Base-by-base conservation (phyloP, 1,139 yeast species). In the Pichia inconspicua region DNA sequence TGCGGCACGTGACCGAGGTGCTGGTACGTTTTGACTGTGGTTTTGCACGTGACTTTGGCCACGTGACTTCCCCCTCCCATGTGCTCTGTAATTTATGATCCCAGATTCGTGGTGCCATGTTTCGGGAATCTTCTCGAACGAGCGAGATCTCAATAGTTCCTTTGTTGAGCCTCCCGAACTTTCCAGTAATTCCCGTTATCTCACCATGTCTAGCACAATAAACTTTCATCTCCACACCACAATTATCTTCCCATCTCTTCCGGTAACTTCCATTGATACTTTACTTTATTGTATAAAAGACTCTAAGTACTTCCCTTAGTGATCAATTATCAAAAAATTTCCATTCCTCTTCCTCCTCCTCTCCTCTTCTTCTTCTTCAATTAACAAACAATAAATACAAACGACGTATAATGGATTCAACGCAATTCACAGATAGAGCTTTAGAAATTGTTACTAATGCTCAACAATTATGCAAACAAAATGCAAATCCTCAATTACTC, bases 351-450 rank as follows among this genome's bases (percentile, higher is more conserved):
- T 28, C 30, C 30, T 28, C 12, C 9, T 12, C 12, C 34, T 30
- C 34, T 10, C n/a, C 14, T 11, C 34, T 14, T 30, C 12, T 30
- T 6, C 12, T 30, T 30, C 5, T 30, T 30, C n/a, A 30, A 11
- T 12, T 11, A 12, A 30, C 34, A 30, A 30, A 30, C 34, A 30
- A 12, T 10, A 15, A 30, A 30, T 12, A 14, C n/a, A 30, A 10
- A 30, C n/a, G 12, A 30, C 4, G 4, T 10, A 28, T 28, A 28
- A 65, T 65, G 69, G 69, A 65, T 54, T 60, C 84, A 65, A 72
- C 89, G 49, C 86, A 83, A 72, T 84, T 88, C 59, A 92, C 99
- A 53, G 97, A 94, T 65, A 86, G 94, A 68, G 97, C 97, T 45
- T 78, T 87, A 61, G 81, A 77, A 53, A 79, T 90, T 55, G 75